Base-by-base conservation (phyloP, 225 moss, liverwort and hornwort genomes). In the Physcomitrium patens region DNA sequence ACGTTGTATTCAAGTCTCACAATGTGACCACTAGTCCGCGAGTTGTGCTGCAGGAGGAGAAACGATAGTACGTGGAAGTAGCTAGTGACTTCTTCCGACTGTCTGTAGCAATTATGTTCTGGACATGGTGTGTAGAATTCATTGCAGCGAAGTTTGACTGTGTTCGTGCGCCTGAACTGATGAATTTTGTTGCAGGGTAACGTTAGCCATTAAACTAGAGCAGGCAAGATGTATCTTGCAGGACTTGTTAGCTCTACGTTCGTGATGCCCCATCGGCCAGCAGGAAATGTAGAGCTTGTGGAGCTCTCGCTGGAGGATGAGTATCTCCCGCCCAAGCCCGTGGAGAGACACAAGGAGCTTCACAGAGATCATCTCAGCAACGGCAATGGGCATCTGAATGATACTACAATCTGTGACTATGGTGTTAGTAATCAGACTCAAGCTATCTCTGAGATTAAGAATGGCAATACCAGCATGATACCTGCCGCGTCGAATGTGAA, bases 271-370 rank as follows among this genome's bases (percentile, higher is more conserved):
- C 65, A 37, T 37, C 31, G 66, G 57, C 12, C 61, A 26, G 63
- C 69, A 18, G 75, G 78, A 43, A 59, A 76, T 23, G 45, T 84
- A 52, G 81, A 84, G 78, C 76, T 87, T 16, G 80, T 77, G 13
- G 71, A 80, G 67, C 75, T 75, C 19, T 55, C 54, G 10, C 42
- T 58, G 27, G 73, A 58, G 67, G 49, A 55, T 37, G 31, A 37
- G 7, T 37, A 37, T 37, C 31, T 37, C 4, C 31, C 31, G 31
- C 31, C 2, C 31, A 37, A 37, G 70, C 58, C 27, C 41, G 20
- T 67, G 22, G 57, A 73, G 1, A 57, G 67, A 20, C 53, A 20
- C 44, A 71, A 47, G 61, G 77, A 59, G 43, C 58, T 18, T n/a
- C 31, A 37, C 31, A 37, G 31, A 3, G 51, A 23, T 57, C 49